Evolutionary conservation across 1,284 basidiomycete species (phyloP), one percentile per base, ranked within the genome.

Genomic region (Golubevia sp.): DNA sequence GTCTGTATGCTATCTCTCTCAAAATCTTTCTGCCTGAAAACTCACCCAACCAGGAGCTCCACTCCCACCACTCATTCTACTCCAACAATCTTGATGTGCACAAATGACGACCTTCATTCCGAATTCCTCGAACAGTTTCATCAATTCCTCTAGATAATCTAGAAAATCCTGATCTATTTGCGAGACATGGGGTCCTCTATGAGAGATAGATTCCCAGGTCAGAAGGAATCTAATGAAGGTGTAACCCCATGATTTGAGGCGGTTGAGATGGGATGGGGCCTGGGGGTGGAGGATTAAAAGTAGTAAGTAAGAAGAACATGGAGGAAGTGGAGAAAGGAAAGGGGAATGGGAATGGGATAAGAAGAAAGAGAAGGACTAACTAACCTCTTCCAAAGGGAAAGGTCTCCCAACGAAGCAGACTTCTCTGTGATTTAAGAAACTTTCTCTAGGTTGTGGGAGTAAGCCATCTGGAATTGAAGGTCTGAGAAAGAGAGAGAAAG

Each of bases 161-260:
- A 99, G 86, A 81, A 97, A 99, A 54, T 91, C 90, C 2, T 82
- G 84, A 84, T 98, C 94, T 93, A 95, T 55, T 89, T 85, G 1
- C 93, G 93, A n/a, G n/a, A n/a, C n/a, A n/a, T n/a, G n/a, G n/a
- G n/a, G 92, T 68, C 92, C 95, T 59, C 87, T 88, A 76, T 98
- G 97, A 77, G 97, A 94, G 23, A 99, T 87, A 0, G 94, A 92
- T 80, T 99, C 96, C 97, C 96, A 99, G 0, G 95, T 97, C 2
- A 98, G 88, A 91, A 62, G 92, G 87, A 70, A 94, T 0, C 85
- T 73, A 44, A 86, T 68, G 26, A 85, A 76, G 6, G 84, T 77
- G 18, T 84, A 65, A 0, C 85, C 85, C 84, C 84, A 86, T 1
- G 76, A 66, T 1, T 63, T 56, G 0, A 86, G 63, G 0, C 85